Evolutionary conservation across 441 rosid species (phyloP).

Genomic region (Gossypium lobatum): DNA sequence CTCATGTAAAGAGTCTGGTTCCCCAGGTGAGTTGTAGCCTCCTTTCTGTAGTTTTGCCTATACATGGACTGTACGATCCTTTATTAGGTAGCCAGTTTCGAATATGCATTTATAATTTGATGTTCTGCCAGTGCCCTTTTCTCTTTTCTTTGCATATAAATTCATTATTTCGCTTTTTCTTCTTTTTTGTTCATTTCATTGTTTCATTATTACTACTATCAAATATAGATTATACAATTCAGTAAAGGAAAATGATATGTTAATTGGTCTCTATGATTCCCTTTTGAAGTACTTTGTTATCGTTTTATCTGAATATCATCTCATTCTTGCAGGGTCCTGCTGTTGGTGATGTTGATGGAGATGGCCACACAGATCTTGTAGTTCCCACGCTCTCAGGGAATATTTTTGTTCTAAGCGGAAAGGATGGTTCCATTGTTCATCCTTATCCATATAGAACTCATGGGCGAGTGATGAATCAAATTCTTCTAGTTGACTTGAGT

Average conservation of each 20-base stretch:
- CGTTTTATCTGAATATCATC: conserved; percentile 19
- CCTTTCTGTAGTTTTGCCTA: neutral
- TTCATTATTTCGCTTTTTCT: neutral
- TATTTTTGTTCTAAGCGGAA: conserved; percentile 88
- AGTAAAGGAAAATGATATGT: conserved; percentile 8
- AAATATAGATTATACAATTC: neutral
- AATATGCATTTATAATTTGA: neutral
- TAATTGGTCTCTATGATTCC: neutral
- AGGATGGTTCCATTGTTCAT: conserved; percentile 85
- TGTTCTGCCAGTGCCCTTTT: neutral
- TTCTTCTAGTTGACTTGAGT: conserved; percentile 91
- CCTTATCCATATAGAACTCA: conserved; percentile 99
- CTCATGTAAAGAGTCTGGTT: conserved; percentile 84
- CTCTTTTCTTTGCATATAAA: neutral
- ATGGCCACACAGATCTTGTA: conserved; percentile 92
- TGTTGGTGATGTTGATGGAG: conserved; percentile 95
- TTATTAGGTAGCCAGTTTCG: neutral
- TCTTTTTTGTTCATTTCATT: neutral
- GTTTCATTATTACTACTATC: neutral
- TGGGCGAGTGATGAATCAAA: conserved; percentile 97
- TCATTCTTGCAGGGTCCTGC: conserved; percentile 68
- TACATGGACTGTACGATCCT: neutral
- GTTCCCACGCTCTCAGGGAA: conserved; percentile 93
- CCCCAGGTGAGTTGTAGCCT: conserved; percentile 59
- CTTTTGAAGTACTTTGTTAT: neutral